phyloP scores from a whole-genome alignment of 495 filamentous ascomycete genomes.

The Cairneyella variabilis region DNA sequence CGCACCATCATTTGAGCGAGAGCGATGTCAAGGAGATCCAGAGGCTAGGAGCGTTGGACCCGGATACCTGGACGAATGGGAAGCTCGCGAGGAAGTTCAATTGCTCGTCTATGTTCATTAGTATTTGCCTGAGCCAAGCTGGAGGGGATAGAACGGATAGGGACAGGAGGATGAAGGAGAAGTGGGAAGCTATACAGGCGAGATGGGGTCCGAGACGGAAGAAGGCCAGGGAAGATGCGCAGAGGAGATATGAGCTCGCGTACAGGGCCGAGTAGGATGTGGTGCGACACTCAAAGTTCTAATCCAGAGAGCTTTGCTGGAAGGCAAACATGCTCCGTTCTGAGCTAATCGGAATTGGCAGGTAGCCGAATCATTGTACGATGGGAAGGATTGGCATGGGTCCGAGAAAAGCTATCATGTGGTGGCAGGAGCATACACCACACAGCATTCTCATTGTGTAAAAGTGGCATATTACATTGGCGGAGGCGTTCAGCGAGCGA shows the following conservation, averaged over 20 bases:
- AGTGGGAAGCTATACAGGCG: slow-evolving; percentile 57
- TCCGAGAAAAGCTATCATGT: background rate
- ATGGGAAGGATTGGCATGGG: background rate
- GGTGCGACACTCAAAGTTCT: background rate
- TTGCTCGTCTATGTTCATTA: slow-evolving; percentile 75
- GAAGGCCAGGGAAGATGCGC: slow-evolving; percentile 69
- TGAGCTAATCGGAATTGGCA: too few species aligned
- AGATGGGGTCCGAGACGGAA: slow-evolving; percentile 70
- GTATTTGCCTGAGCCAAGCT: slow-evolving; percentile 38
- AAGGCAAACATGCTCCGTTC: background rate
- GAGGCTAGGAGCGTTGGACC: slow-evolving; percentile 60
- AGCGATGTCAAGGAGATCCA: slow-evolving; percentile 79
- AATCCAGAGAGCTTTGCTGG: background rate
- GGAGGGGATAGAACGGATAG: slow-evolving; percentile 32
- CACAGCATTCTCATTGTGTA: slow-evolving; percentile 9
- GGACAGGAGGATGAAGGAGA: slow-evolving; percentile 33
- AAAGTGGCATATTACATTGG: slow-evolving; percentile 6
- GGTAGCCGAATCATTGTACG: background rate
- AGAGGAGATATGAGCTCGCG: slow-evolving; percentile 60
- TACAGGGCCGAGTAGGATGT: slow-evolving; percentile 37
- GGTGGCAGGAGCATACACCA: background rate
- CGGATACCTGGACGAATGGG: slow-evolving; percentile 65
- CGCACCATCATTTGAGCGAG: slow-evolving; percentile 60
- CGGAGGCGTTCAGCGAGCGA: slow-evolving; percentile 1
- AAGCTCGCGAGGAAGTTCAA: slow-evolving; percentile 69